Base-by-base conservation (phyloP, 1,284 basidiomycete species). In the Cystobasidium sp. region DNA sequence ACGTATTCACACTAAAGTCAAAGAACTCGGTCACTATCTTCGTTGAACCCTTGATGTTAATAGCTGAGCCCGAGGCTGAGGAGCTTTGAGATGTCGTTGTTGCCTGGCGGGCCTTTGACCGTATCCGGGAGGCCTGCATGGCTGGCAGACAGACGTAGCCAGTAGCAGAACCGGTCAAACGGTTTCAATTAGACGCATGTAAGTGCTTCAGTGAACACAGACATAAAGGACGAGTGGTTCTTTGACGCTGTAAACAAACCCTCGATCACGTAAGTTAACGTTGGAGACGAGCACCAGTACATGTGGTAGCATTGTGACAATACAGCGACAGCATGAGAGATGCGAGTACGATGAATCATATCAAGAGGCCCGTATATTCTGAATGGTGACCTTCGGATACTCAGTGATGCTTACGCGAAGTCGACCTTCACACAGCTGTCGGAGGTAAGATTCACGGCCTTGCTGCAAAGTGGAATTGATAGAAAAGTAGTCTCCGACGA, bases 1-100 rank as follows among this genome's bases (percentile, higher is more conserved):
- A 61, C 93, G 90, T 92, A 85, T 96, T 96, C 77, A 95, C 93
- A 24, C 92, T 91, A 83, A 94, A 99, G 85, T 96, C 95, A 87
- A 99, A 98, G 86, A 99, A 98, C 81, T 99, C 97, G 16, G 94
- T 96, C 71, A 99, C 95, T n/a, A 98, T 87, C 58, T 90, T 88
- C 0, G 93, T 94, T 0, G 93, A 97, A 0, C 97, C 97, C 81
- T 97, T 96, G 82, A 99, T 90, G 0, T 93, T 95, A 79, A 97
- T 95, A 22, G 83, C 83, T 76, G 85, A 83, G 62, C 24, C 24
- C n/a, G 64, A 68, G 39, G 68, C 39, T 44, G 68, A 52, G n/a
- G 68, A 39, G 37, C 20, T 71, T 20, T 22, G 22, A 1, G 39
- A 6, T 12, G 69, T 31, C n/a, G 31, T 31, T 1, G 69, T 72